Percentiles rank a stretch among this genome's conserved stretches.
phyloP scores from a whole-genome alignment of 129 eudicot genomes.

The Helichrysum umbraculigerum region DNA sequence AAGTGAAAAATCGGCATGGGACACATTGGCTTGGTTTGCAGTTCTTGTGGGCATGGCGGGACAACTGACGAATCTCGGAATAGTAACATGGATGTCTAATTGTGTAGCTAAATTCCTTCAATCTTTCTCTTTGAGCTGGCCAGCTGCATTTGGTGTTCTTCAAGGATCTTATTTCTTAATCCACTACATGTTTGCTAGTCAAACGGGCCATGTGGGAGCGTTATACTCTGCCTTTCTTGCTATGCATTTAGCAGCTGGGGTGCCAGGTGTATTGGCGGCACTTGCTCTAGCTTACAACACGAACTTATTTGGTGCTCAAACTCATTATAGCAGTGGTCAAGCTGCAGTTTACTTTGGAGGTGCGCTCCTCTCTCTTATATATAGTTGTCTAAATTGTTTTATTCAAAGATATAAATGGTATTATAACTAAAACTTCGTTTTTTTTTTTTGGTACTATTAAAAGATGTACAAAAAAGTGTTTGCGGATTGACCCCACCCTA shows the following conservation, averaged over 20 bases:
- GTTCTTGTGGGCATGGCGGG: slow-evolving; percentile 96
- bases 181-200: slow-evolving; percentile 95
- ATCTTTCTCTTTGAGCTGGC: slow-evolving; percentile 83
- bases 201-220: slow-evolving; percentile 97
- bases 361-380: slow-evolving; percentile 21
- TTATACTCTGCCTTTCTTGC: slow-evolving; percentile 90
- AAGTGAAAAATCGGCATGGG: slow-evolving; percentile 98
- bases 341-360: slow-evolving; percentile 99
- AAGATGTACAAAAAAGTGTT: background rate
- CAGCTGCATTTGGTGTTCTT: slow-evolving; percentile 84
- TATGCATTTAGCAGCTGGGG: slow-evolving; percentile 89
- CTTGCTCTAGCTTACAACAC: slow-evolving; percentile 83
- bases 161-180: slow-evolving; percentile 81
- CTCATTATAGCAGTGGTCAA: slow-evolving; percentile 97
- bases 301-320: slow-evolving; percentile 80
- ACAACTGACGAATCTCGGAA: slow-evolving; percentile 83
- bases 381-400: background rate
- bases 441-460: background rate
- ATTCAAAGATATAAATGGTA: background rate
- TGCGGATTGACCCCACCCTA: background rate
- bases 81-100: slow-evolving; percentile 82
- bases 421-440: background rate
- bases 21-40: slow-evolving; percentile 95
- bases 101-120: slow-evolving; percentile 76
- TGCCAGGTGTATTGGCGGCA: slow-evolving; percentile 83